A percentile compares a stretch with the other conserved stretches of the same genome.
Evolutionary conservation across 2,329 filamentous ascomycete species (phyloP).

Genomic region (Stylonectria norvegica): DNA sequence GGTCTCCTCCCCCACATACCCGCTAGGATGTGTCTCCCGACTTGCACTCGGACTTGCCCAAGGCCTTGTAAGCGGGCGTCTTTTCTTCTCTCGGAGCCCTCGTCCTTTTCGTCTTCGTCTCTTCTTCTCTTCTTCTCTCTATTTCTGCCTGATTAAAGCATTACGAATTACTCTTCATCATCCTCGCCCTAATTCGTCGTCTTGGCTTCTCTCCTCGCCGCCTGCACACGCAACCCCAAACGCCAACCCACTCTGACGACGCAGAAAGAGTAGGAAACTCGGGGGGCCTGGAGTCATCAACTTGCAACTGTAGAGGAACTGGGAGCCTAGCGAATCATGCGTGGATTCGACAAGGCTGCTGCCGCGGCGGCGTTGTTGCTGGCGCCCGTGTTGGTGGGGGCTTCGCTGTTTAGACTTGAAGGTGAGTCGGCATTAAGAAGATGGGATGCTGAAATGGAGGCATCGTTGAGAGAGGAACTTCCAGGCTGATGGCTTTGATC

Average conservation of each 20-base stretch:
- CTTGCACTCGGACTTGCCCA: slow-evolving; percentile 3
- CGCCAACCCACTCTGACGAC: no score
- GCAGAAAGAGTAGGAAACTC: no score
- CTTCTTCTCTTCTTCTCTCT: neutral
- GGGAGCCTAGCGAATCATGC: slow-evolving; percentile 21
- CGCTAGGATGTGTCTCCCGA: no score
- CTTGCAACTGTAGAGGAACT: no score
- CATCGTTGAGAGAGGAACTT: no score
- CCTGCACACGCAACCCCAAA: no score
- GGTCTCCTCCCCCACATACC: no score
- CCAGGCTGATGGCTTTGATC: neutral
- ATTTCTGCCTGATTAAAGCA: neutral
- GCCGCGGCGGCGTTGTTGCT: slow-evolving; percentile 27
- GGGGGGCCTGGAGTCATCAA: no score
- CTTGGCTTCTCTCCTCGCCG: no score
- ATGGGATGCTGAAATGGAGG: no score
- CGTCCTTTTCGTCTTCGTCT: slow-evolving; percentile 1
- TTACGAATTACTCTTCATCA: no score
- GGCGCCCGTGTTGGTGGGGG: slow-evolving; percentile 20
- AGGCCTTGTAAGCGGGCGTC: slow-evolving; percentile 4
- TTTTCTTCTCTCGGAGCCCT: slow-evolving; percentile 3
- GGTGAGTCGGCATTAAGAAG: slow-evolving; percentile 6
- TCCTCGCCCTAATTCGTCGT: no score
- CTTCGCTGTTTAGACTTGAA: slow-evolving; percentile 3
- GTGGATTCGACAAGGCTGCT: slow-evolving; percentile 28